These are phyloP conservation scores for Dryas drummondii DNA, from an alignment of 306 rosid genomes.

Conservation along the genomic window DNA sequence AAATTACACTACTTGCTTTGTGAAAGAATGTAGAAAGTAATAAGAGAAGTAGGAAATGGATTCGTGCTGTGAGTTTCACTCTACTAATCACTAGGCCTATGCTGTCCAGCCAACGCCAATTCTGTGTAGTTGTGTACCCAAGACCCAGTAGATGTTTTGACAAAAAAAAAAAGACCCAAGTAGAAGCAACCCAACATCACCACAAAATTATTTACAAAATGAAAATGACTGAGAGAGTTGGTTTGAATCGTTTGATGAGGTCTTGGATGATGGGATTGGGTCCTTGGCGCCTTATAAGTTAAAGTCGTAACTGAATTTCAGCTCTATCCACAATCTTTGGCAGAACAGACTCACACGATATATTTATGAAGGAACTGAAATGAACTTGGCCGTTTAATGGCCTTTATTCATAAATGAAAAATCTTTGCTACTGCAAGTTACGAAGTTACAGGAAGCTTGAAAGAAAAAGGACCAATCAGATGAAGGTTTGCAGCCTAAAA, in stretches of 20 bases:
- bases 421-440: neutral
- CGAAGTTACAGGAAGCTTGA: neutral
- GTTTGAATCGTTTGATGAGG: too few species aligned
- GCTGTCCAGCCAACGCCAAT: too few species aligned
- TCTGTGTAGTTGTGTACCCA: too few species aligned
- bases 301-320: neutral
- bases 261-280: neutral
- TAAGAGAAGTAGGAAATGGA: too few species aligned
- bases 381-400: neutral
- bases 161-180: too few species aligned
- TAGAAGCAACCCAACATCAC: too few species aligned
- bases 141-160: too few species aligned
- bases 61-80: neutral
- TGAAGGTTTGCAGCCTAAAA: too few species aligned
- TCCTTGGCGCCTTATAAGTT: neutral
- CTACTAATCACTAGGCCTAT: too few species aligned
- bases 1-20: neutral
- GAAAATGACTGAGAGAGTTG: neutral
- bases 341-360: neutral
- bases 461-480: neutral
- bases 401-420: neutral
- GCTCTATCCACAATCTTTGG: neutral
- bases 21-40: neutral
- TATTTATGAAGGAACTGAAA: neutral
- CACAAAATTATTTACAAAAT: too few species aligned